A percentile compares a stretch with the other conserved stretches of the same genome.
Evolutionary conservation across 352 stramenopile species (phyloP).

Genomic region (Pythium vanterpoolii): DNA sequence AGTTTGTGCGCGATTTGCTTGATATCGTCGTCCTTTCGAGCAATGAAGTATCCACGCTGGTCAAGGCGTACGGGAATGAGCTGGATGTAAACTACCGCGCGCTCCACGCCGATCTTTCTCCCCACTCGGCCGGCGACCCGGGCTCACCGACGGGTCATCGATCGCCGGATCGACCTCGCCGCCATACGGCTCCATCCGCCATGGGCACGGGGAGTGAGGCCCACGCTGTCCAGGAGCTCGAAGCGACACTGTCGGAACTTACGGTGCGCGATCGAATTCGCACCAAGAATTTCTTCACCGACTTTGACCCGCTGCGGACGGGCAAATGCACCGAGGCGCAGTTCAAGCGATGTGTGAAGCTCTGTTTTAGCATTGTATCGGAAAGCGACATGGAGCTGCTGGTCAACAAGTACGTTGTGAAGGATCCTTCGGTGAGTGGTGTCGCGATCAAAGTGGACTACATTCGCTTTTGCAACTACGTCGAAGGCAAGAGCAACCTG

Average conservation of each 20-base stretch:
- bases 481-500: conserved; percentile 46
- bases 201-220: conserved; percentile 1
- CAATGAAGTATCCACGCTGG: conserved; percentile 50
- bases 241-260: conserved; percentile 55
- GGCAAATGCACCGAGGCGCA: conserved; percentile 75
- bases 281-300: conserved; percentile 82
- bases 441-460: conserved; percentile 72
- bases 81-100: conserved; percentile 77
- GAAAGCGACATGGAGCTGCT: conserved; percentile 62
- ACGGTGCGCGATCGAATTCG: conserved; percentile 71
- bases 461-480: conserved; percentile 62
- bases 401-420: conserved; percentile 52
- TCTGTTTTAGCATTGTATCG: conserved; percentile 63
- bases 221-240: conserved; percentile 46
- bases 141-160: conserved; percentile 23
- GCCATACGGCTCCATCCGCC: conserved; percentile 29
- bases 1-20: conserved; percentile 72
- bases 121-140: conserved; percentile 27
- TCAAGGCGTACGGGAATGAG: conserved; percentile 71
- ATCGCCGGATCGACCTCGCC: conserved; percentile 55
- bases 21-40: conserved; percentile 55
- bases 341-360: conserved; percentile 76
- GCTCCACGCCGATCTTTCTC: conserved; percentile 70
- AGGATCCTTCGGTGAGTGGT: conserved; percentile 18
- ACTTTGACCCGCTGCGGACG: conserved; percentile 74